These are phyloP conservation scores for Phallus indusiatus DNA, from an alignment of 768 basidiomycete species.

Conservation along the genomic window DNA sequence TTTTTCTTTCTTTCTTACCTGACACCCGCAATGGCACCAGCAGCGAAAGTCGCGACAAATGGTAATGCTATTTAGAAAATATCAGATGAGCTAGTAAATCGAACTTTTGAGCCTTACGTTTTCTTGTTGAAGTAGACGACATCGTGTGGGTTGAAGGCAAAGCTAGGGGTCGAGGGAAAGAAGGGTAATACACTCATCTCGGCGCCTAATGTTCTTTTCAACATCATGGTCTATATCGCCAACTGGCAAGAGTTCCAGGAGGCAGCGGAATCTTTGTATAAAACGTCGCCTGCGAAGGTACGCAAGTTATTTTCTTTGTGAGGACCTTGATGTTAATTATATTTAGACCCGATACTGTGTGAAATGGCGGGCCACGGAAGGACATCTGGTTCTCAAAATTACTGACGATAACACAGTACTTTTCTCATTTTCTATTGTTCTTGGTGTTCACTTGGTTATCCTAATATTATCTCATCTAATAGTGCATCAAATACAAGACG, in stretches of 20 bases:
- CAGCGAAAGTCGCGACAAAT: constrained; percentile 82
- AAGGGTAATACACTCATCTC: neutral
- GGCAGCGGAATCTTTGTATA: constrained; percentile 80
- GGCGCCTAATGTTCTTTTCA: neutral
- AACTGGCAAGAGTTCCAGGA: constrained; percentile 88
- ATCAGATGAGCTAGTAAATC: neutral
- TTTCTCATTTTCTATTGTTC: constrained; percentile 12
- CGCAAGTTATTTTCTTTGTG: constrained; percentile 17
- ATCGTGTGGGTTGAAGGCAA: neutral
- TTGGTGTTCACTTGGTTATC: neutral
- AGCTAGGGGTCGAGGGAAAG: neutral
- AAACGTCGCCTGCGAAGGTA: constrained; percentile 69
- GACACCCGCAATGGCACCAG: constrained; percentile 93
- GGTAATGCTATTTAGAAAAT: constrained; percentile 50
- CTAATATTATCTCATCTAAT: neutral
- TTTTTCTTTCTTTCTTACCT: neutral
- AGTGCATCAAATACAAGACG: constrained; percentile 97
- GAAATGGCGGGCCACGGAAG: constrained; percentile 83
- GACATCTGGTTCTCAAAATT: constrained; percentile 86
- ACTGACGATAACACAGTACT: constrained; percentile 84
- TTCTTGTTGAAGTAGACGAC: neutral
- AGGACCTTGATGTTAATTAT: neutral
- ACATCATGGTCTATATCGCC: constrained; percentile 73
- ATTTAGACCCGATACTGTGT: constrained; percentile 79
- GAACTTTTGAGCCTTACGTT: neutral